phyloP scores from a whole-genome alignment of 78 protist genomes.

The Dictyostelium citrinum region DNA sequence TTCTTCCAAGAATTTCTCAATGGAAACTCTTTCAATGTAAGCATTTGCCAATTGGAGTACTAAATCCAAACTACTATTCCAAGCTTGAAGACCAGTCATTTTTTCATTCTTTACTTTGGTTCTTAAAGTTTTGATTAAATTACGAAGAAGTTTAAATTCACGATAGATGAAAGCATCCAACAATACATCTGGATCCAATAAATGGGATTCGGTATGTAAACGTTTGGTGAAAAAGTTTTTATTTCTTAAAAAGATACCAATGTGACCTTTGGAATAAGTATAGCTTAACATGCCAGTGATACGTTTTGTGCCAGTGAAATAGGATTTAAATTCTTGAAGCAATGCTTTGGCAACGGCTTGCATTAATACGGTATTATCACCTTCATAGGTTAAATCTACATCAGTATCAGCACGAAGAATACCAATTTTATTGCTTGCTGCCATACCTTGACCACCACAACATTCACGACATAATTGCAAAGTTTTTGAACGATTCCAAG shows the following conservation, averaged over 20 bases:
- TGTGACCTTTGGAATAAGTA: constrained; percentile 75
- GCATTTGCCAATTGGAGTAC: constrained; percentile 43
- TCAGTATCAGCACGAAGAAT: constrained; percentile 46
- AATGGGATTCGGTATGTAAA: constrained; percentile 40
- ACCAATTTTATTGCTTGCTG: constrained; percentile 73
- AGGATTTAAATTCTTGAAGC: constrained; percentile 56
- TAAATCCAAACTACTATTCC: constrained; percentile 38
- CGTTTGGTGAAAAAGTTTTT: constrained; percentile 70
- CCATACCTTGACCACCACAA: constrained; percentile 71
- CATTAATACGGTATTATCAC: constrained; percentile 81
- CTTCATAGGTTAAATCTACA: constrained; percentile 81
- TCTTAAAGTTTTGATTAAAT: constrained; percentile 9
- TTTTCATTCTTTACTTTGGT: constrained; percentile 35
- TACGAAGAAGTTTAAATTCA: constrained; percentile 55
- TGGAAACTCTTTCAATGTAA: constrained; percentile 72
- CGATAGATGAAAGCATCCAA: constrained; percentile 72
- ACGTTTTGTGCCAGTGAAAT: constrained; percentile 58
- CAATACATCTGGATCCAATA: constrained; percentile 57
- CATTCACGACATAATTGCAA: constrained; percentile 62
- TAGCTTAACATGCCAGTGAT: constrained; percentile 68
- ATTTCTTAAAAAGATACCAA: constrained; percentile 63
- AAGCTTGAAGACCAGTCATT: constrained; percentile 60
- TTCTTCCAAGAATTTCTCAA: constrained; percentile 70
- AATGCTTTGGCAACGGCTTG: constrained; percentile 74
- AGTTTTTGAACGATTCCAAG: constrained; percentile 73